phyloP scores from a whole-genome alignment of 345 rosid species.

The Lumnitzera littorea region DNA sequence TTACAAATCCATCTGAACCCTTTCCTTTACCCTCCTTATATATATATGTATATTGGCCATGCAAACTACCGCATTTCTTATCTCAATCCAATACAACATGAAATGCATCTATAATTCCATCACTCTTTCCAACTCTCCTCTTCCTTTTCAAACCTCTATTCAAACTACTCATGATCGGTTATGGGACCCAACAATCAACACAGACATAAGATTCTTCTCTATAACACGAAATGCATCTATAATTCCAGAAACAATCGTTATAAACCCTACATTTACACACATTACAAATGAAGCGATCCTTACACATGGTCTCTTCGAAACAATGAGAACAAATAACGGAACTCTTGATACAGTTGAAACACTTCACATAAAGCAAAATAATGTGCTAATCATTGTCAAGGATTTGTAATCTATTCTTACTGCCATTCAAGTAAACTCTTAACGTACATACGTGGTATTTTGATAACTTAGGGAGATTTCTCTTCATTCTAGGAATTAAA shows the following conservation, averaged over 20 bases:
- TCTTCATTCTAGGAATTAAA: conserved; percentile 25
- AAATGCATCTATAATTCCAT: conserved; percentile 5
- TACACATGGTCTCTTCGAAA: conserved; percentile 19
- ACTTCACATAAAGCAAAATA: conserved; percentile 36
- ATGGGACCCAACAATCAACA: conserved; percentile 61
- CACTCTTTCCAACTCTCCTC: conserved; percentile 5
- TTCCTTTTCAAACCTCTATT: conserved; percentile 8
- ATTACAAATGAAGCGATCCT: conserved; percentile 20
- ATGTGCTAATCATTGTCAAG: conserved; percentile 55
- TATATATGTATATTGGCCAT: conserved; percentile 9
- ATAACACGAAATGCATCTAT: conserved; percentile 15
- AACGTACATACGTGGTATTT: conserved; percentile 53
- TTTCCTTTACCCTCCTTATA: conserved; percentile 22
- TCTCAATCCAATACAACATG: conserved; percentile 4
- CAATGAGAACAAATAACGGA: conserved; percentile 46
- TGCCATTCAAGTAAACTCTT: conserved; percentile 27
- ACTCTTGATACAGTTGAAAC: conserved; percentile 25
- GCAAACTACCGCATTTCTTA: conserved; percentile 16
- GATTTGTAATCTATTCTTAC: conserved; percentile 28
- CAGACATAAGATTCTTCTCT: conserved; percentile 30
- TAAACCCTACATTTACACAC: conserved; percentile 32
- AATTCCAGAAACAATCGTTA: conserved; percentile 24
- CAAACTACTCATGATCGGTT: conserved; percentile 14
- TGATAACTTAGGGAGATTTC: conserved; percentile 43
- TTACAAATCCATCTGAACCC: conserved; percentile 14